phyloP scores from a whole-genome alignment of 2,329 filamentous ascomycete species.

The Pseudogymnoascus sp. region DNA sequence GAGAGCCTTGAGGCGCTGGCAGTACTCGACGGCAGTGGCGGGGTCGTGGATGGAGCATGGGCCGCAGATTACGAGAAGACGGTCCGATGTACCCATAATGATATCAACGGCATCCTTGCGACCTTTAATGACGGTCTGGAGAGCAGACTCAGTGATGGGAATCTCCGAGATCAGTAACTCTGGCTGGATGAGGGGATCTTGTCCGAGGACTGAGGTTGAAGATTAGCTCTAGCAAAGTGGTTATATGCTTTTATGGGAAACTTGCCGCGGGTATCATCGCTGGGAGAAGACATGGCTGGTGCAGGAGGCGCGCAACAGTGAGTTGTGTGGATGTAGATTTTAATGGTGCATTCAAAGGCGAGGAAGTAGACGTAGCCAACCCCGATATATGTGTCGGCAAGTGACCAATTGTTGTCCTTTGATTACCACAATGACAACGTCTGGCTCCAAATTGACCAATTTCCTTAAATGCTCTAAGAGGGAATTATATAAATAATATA shows the following conservation, averaged over 20 bases:
- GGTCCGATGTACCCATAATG: constrained; percentile 46
- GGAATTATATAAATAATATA: background rate
- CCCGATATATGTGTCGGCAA: background rate
- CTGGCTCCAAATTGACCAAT: background rate
- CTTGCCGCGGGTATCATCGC: constrained; percentile 47
- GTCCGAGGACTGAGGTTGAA: constrained; percentile 64
- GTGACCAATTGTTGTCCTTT: constrained; percentile 1
- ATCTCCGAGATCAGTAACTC: constrained; percentile 81
- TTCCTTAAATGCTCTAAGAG: background rate
- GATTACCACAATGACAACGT: constrained; percentile 1
- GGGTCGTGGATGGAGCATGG: constrained; percentile 98
- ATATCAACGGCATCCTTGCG: constrained; percentile 48
- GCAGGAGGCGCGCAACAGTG: background rate
- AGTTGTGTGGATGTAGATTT: constrained; percentile 6
- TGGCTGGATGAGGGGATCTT: constrained; percentile 88
- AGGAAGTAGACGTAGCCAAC: background rate
- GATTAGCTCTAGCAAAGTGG: background rate
- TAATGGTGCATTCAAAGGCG: constrained; percentile 1
- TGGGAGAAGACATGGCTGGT: constrained; percentile 27
- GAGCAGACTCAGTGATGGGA: constrained; percentile 56
- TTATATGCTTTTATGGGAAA: constrained; percentile 14
- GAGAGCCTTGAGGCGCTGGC: constrained; percentile 65
- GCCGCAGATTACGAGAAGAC: constrained; percentile 87
- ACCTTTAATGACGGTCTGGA: constrained; percentile 63
- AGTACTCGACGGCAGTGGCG: constrained; percentile 79